Conservation (phyloP, 2,329 filamentous ascomycete genomes). For the Fusarium praegraminearum region DNA sequence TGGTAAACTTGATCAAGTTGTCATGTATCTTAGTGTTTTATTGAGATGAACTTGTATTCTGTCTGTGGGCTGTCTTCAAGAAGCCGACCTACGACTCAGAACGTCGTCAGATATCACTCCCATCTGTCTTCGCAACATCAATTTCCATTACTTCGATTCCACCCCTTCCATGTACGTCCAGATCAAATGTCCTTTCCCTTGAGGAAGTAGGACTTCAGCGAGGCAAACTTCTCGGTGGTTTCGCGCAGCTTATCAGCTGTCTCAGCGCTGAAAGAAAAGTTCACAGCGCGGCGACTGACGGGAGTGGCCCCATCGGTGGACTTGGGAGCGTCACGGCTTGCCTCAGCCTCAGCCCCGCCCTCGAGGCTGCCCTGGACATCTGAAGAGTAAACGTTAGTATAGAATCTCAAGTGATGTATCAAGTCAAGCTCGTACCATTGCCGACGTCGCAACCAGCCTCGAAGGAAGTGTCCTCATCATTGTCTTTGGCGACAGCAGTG, state of each 20-base stretch:
- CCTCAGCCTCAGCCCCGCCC: conserved; percentile 8
- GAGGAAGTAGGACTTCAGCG: conserved; percentile 23
- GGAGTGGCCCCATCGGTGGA: background rate
- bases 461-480: background rate
- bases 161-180: background rate
- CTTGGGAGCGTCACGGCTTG: conserved; percentile 29
- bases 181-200: background rate
- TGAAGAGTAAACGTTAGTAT: conserved; percentile 8
- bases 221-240: background rate
- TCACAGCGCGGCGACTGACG: background rate
- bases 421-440: background rate
- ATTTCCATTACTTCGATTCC: background rate
- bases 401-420: background rate
- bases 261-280: conserved; percentile 12
- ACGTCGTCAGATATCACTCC: background rate
- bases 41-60: background rate
- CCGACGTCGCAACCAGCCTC: background rate
- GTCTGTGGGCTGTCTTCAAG: background rate
- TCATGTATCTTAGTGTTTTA: too few species aligned
- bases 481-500: background rate
- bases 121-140: background rate
- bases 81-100: background rate
- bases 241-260: conserved; percentile 13
- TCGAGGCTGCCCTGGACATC: conserved; percentile 6
- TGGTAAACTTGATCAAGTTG: background rate